Evolutionary conservation across 345 rosid species (phyloP).

Genomic region (Eucalyptus regnans): DNA sequence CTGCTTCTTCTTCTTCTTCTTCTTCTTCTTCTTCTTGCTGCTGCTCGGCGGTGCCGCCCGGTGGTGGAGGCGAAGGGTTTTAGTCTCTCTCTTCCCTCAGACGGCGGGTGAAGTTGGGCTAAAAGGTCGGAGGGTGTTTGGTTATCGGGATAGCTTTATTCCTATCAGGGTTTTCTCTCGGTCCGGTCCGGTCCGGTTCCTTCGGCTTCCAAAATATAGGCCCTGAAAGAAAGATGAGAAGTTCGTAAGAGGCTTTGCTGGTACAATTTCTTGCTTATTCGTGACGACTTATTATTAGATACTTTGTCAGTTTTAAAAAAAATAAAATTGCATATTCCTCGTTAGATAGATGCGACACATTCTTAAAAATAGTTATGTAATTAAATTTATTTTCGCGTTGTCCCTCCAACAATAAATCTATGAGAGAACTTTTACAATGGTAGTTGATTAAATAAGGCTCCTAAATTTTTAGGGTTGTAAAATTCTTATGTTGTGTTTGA

Average conservation of each 20-base stretch:
- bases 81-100: not conserved
- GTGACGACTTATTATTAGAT: not conserved
- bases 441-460: too few species aligned
- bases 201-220: not conserved
- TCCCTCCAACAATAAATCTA: too few species aligned
- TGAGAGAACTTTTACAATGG: too few species aligned
- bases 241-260: not conserved
- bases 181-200: not conserved
- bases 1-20: not conserved
- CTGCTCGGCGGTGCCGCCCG: not conserved
- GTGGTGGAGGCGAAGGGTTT: not conserved
- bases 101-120: not conserved
- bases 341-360: accelerated
- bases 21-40: not conserved
- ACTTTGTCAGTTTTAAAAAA: not conserved
- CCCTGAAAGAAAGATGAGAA: too few species aligned
- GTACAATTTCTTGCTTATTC: not conserved
- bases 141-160: not conserved
- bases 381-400: accelerated
- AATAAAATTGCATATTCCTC: too few species aligned
- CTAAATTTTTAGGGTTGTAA: accelerated
- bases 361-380: accelerated
- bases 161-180: not conserved
- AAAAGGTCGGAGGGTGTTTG: not conserved
- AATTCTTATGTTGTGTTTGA: too few species aligned